Percentiles rank a stretch among this genome's conserved stretches.
phyloP scores from a whole-genome alignment of 176 grass and related monocot species.

The Rhynchospora tenuis region DNA sequence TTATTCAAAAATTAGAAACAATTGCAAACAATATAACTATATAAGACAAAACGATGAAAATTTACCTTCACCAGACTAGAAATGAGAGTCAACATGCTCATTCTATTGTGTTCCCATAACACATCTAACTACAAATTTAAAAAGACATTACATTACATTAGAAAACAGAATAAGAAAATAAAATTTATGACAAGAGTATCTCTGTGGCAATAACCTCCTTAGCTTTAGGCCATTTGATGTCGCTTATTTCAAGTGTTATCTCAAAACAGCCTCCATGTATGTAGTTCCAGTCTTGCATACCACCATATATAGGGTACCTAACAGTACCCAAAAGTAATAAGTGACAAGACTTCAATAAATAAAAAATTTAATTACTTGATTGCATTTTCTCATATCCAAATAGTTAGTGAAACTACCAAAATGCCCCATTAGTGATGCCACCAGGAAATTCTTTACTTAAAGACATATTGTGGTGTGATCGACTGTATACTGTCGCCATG shows the following conservation, averaged over 20 bases:
- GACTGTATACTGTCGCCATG: slow-evolving; percentile 88
- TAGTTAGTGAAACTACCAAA: slow-evolving; percentile 39
- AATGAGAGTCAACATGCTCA: slow-evolving; percentile 91
- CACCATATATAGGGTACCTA: slow-evolving; percentile 99
- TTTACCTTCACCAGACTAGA: slow-evolving; percentile 83
- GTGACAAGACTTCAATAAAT: neutral
- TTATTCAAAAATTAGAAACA: neutral
- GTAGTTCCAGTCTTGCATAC: slow-evolving; percentile 99
- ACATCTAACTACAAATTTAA: slow-evolving; percentile 46
- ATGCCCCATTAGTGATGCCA: slow-evolving; percentile 89
- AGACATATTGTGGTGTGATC: slow-evolving; percentile 90
- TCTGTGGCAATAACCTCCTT: slow-evolving; percentile 43
- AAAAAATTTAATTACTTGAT: neutral
- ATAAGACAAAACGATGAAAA: neutral
- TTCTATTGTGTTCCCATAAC: slow-evolving; percentile 90
- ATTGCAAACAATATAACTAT: neutral
- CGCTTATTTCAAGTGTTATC: slow-evolving; percentile 95
- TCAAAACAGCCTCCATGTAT: slow-evolving; percentile 95
- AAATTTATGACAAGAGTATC: slow-evolving; percentile 2
- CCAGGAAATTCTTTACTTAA: slow-evolving; percentile 89
- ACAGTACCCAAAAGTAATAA: slow-evolving; percentile 17
- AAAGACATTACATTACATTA: slow-evolving; percentile 23
- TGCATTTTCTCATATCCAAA: neutral
- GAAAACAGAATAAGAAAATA: slow-evolving; percentile 13
- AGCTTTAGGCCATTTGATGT: slow-evolving; percentile 87